A percentile compares a stretch with the other conserved stretches of the same genome.
Conservation (phyloP, 2,329 filamentous ascomycete species). For the Sporothrix variecibatus region DNA sequence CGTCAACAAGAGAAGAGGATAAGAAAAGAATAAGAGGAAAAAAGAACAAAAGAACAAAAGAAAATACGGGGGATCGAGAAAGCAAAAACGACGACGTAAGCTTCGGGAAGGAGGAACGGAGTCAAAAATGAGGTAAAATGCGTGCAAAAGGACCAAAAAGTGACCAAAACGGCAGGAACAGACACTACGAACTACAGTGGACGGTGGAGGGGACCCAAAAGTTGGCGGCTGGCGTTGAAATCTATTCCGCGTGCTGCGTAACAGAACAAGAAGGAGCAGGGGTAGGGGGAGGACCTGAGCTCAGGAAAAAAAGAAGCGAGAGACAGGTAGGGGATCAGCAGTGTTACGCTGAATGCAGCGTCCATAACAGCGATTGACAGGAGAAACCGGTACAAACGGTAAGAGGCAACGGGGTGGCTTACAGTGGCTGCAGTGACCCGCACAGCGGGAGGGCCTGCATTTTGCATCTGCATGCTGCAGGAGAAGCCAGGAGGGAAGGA, state of each 20-base stretch:
- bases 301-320: background rate
- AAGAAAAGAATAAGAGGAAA: background rate
- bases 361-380: background rate
- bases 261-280: background rate
- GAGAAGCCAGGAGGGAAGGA: background rate
- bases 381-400: background rate
- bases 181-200: background rate
- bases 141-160: background rate
- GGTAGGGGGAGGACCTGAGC: too few species aligned
- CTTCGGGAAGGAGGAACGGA: background rate
- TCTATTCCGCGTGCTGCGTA: background rate
- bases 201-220: background rate
- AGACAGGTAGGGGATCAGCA: background rate
- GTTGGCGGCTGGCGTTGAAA: conserved; percentile 5
- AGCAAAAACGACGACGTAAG: background rate
- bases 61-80: background rate
- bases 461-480: background rate
- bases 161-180: background rate
- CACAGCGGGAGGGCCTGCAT: too few species aligned
- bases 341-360: background rate
- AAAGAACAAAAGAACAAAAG: background rate
- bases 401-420: background rate
- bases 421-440: background rate
- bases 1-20: background rate
- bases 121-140: background rate